A percentile compares a stretch with the other conserved stretches of the same genome.
phyloP scores from a whole-genome alignment of 257 asterid species.

The Solanum chilense region DNA sequence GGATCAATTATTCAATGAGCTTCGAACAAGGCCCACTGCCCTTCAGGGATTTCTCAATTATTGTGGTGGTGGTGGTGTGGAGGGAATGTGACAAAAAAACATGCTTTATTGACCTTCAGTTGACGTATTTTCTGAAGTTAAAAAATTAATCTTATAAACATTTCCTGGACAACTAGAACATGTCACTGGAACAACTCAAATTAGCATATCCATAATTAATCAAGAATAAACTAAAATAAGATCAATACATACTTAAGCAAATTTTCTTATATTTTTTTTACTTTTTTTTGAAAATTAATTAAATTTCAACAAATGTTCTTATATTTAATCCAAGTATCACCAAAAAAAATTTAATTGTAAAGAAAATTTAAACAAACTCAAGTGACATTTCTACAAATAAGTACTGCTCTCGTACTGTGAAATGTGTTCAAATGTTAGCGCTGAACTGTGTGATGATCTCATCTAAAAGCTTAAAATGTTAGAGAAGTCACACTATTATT shows the following conservation, averaged over 20 bases:
- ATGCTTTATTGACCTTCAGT: background rate
- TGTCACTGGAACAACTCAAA: background rate
- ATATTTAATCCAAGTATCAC: background rate
- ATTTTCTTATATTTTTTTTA: background rate
- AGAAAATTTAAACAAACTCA: background rate
- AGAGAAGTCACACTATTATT: background rate
- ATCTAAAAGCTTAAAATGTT: background rate
- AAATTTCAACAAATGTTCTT: background rate
- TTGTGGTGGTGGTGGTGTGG: background rate
- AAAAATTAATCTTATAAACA: background rate
- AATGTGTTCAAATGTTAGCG: background rate
- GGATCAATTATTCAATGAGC: background rate
- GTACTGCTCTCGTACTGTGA: background rate
- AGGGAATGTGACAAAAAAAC: background rate
- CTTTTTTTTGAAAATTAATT: no score
- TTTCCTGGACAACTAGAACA: background rate
- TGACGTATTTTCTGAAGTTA: background rate
- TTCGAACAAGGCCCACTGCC: background rate
- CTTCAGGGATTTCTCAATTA: background rate
- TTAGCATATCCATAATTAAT: background rate
- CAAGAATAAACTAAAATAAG: background rate
- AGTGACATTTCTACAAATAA: background rate
- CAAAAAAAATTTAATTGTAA: background rate
- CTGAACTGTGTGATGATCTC: background rate
- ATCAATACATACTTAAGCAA: background rate